Percentiles rank a stretch among this genome's conserved stretches.
These are phyloP conservation scores for Calonectria hongkongensis DNA, from an alignment of 2,329 filamentous ascomycete genomes.

Conservation along the genomic window DNA sequence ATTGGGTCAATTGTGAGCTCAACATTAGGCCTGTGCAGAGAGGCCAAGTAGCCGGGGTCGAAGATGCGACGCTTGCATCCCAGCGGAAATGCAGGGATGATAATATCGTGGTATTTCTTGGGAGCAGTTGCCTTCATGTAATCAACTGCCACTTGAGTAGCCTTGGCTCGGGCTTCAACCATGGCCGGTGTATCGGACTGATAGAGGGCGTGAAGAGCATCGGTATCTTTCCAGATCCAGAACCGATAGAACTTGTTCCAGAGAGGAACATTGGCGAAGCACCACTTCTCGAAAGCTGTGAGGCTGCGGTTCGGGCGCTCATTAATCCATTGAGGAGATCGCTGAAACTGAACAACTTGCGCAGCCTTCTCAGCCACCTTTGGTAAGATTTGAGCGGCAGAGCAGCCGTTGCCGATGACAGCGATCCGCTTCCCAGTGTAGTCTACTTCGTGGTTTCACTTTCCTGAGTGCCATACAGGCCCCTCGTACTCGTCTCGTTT, in stretches of 20 bases:
- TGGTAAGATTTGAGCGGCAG: not conserved
- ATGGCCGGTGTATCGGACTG: too few species aligned
- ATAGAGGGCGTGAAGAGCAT: too few species aligned
- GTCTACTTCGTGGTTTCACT: constrained; percentile 7
- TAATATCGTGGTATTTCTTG: constrained; percentile 47
- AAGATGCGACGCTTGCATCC: constrained; percentile 58
- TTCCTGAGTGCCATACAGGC: not conserved
- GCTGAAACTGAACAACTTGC: not conserved
- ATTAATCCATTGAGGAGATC: not conserved
- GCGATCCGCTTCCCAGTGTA: constrained; percentile 15
- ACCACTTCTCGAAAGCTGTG: too few species aligned
- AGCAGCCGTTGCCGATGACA: constrained; percentile 22
- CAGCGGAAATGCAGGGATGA: constrained; percentile 54
- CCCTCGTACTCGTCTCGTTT: constrained; percentile 9
- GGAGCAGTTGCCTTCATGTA: not conserved
- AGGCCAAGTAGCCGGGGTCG: constrained; percentile 56
- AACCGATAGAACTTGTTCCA: too few species aligned
- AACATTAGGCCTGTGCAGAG: constrained; percentile 51
- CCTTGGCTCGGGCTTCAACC: too few species aligned
- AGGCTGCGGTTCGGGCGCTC: not conserved
- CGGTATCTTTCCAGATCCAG: too few species aligned
- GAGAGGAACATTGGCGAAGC: too few species aligned
- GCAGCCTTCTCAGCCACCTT: not conserved
- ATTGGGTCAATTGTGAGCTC: constrained; percentile 52
- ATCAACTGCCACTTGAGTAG: not conserved